Conservation (phyloP, 805 yeast genomes). For the Candida orba region DNA sequence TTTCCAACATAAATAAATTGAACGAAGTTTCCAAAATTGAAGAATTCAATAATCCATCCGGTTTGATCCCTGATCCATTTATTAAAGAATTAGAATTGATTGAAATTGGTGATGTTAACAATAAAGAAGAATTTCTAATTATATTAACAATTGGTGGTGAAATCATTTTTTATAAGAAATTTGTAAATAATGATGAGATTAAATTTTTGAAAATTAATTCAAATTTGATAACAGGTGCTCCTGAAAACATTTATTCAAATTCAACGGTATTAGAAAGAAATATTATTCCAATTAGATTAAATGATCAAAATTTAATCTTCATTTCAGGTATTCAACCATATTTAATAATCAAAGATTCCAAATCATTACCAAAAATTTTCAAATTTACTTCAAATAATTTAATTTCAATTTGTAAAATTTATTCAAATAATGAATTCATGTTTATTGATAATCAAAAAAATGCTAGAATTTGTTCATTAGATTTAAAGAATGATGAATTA, state of each 20-base stretch:
- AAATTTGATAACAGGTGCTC: constrained; percentile 65
- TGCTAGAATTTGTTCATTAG: constrained; percentile 45
- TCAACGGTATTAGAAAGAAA: constrained; percentile 57
- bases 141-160: constrained; percentile 80
- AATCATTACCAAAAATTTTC: constrained; percentile 57
- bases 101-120: constrained; percentile 51
- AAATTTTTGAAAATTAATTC: constrained; percentile 36
- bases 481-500: constrained; percentile 16
- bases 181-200: constrained; percentile 35
- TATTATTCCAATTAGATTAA: constrained; percentile 51
- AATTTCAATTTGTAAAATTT: constrained; percentile 55
- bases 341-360: constrained; percentile 55
- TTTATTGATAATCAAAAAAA: constrained; percentile 64
- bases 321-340: constrained; percentile 73
- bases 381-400: constrained; percentile 59
- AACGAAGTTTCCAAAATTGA: constrained; percentile 32
- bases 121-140: constrained; percentile 56
- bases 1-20: constrained; percentile 30
- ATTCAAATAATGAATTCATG: constrained; percentile 36
- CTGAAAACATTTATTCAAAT: constrained; percentile 64
- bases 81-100: constrained; percentile 62
- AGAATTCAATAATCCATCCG: constrained; percentile 26
- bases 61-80: constrained; percentile 59
- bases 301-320: constrained; percentile 53
- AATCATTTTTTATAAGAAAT: constrained; percentile 56